A percentile compares a stretch with the other conserved stretches of the same genome.
Conservation (phyloP, 768 basidiomycete genomes). For the Tylopilus rubrobrunneus region DNA sequence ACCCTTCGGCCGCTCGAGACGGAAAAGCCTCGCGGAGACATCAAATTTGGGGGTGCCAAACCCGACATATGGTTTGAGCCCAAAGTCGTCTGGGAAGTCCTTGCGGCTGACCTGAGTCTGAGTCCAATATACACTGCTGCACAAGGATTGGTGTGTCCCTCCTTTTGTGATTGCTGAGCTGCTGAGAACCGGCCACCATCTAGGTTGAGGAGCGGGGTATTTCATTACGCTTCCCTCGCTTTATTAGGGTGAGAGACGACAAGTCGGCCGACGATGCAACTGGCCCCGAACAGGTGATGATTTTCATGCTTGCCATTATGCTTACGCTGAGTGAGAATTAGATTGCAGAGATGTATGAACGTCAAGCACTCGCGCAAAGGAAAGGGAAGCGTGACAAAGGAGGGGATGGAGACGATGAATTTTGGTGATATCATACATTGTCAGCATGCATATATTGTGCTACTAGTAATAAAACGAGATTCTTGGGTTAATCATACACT, state of each 20-base stretch:
- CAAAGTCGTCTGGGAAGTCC: constrained; percentile 95
- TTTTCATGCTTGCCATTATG: not conserved
- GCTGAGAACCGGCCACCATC: not conserved
- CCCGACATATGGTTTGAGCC: constrained; percentile 99
- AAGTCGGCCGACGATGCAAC: constrained; percentile 92
- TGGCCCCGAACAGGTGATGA: constrained; percentile 79
- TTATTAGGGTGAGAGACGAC: constrained; percentile 89
- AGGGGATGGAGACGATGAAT: constrained; percentile 67
- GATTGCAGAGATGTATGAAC: constrained; percentile 94
- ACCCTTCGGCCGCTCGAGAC: constrained; percentile 75
- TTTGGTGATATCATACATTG: constrained; percentile 53
- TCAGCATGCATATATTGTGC: constrained; percentile 10
- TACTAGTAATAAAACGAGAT: constrained; percentile 5
- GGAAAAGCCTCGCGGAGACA: constrained; percentile 68
- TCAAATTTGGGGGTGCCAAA: constrained; percentile 89
- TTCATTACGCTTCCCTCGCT: constrained; percentile 94
- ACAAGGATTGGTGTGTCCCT: constrained; percentile 69
- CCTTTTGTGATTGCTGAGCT: not conserved
- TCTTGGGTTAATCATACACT: not conserved
- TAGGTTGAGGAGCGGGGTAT: constrained; percentile 89
- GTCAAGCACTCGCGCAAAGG: constrained; percentile 78
- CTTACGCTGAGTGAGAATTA: constrained; percentile 27
- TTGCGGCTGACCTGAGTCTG: constrained; percentile 93
- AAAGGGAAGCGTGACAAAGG: constrained; percentile 64
- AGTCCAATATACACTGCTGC: constrained; percentile 97